Conservation (phyloP, 306 rosid genomes). For the Macrotyloma uniflorum region DNA sequence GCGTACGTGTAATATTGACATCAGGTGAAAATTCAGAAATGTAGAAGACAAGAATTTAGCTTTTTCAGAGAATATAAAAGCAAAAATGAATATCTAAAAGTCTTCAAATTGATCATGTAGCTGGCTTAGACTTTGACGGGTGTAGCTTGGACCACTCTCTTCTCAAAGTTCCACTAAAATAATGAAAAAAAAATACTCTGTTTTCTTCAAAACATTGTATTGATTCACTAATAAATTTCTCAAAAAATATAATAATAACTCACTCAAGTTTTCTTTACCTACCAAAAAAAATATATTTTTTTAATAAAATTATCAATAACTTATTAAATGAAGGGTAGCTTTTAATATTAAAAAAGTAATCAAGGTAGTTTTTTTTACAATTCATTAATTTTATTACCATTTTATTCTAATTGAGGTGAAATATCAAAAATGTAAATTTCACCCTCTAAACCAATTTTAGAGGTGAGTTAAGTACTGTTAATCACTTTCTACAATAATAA, state of each 20-base stretch:
- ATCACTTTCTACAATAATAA: too few relatives aligned
- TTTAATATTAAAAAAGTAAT: too few relatives aligned
- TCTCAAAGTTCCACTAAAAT: not conserved
- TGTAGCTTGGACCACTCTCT: constrained; percentile 28
- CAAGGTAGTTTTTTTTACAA: too few relatives aligned
- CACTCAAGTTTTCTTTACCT: not conserved
- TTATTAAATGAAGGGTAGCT: too few relatives aligned
- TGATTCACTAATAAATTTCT: not conserved
- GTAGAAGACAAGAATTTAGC: constrained; percentile 15
- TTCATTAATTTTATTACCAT: too few relatives aligned
- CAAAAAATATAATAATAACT: not conserved
- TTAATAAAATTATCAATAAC: not conserved
- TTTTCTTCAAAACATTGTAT: not conserved
- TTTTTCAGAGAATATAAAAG: not conserved
- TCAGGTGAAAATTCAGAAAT: constrained; percentile 7
- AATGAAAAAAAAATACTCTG: not conserved
- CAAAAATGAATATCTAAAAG: not conserved
- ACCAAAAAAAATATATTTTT: not conserved
- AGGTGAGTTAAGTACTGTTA: too few relatives aligned
- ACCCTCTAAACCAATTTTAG: too few relatives aligned
- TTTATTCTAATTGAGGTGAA: too few relatives aligned
- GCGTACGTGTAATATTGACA: constrained; percentile 16
- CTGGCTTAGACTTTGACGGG: constrained; percentile 15
- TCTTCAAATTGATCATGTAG: not conserved
- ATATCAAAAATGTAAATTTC: too few relatives aligned